Evolutionary conservation across 345 rosid genomes (phyloP).

Genomic region (Gossypium arboreum): DNA sequence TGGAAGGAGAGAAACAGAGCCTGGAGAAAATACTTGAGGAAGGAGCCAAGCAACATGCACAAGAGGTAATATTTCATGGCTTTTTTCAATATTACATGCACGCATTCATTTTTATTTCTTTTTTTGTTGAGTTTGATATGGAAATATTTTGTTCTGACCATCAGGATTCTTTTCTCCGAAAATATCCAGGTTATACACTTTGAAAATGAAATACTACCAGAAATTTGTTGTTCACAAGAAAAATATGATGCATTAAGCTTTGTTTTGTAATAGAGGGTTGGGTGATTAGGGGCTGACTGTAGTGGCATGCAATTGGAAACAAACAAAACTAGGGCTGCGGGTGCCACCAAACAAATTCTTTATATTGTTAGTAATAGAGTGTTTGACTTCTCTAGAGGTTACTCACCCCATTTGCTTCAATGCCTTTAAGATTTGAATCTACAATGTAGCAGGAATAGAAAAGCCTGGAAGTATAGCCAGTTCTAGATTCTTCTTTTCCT

Average conservation of each 20-base stretch:
- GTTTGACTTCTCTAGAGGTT: background rate
- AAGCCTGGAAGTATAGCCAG: background rate
- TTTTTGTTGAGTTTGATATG: constrained; percentile 1
- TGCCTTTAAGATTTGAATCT: too few species aligned
- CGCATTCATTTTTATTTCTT: background rate
- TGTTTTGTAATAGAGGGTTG: background rate
- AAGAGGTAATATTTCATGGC: constrained; percentile 54
- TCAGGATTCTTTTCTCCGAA: background rate
- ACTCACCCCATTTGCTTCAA: background rate
- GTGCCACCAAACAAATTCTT: background rate
- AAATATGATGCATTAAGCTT: background rate
- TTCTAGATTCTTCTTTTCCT: background rate
- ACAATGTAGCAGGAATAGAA: too few species aligned
- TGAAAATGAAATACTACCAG: background rate
- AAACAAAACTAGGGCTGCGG: background rate
- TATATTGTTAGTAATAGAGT: background rate
- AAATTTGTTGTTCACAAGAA: background rate
- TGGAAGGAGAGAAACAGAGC: constrained; percentile 94
- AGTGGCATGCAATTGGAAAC: background rate
- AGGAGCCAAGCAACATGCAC: constrained; percentile 86
- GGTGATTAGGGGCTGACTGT: background rate
- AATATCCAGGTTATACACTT: background rate
- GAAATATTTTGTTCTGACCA: background rate
- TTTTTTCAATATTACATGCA: constrained; percentile 7
- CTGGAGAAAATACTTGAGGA: constrained; percentile 92